phyloP scores from a whole-genome alignment of 345 rosid genomes.

The Brassica napus region Da-Ae NC_063446.1:8174001-8174500 shows the following conservation, averaged over 20 bases:
- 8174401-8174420: not conserved
- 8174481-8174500: not conserved
- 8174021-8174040: too few species aligned
- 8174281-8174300: not conserved
- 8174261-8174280: not conserved
- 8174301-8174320: slow-evolving; percentile 13
- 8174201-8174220: not conserved
- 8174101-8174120: not conserved
- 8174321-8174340: slow-evolving; percentile 1
- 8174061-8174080: too few species aligned
- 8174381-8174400: not conserved
- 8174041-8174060: too few species aligned
- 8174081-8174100: too few species aligned
- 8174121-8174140: not conserved
- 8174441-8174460: not conserved
- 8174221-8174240: not conserved
- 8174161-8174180: not conserved
- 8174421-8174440: not conserved
- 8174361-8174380: not conserved
- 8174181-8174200: not conserved
- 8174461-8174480: too few species aligned
- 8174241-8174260: not conserved
- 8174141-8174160: not conserved
- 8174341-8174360: slow-evolving; percentile 15
- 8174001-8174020: too few species aligned